These are phyloP conservation scores for Trypanosoma melophagium DNA, from an alignment of 208 protist species.

Conservation along the genomic window DNA sequence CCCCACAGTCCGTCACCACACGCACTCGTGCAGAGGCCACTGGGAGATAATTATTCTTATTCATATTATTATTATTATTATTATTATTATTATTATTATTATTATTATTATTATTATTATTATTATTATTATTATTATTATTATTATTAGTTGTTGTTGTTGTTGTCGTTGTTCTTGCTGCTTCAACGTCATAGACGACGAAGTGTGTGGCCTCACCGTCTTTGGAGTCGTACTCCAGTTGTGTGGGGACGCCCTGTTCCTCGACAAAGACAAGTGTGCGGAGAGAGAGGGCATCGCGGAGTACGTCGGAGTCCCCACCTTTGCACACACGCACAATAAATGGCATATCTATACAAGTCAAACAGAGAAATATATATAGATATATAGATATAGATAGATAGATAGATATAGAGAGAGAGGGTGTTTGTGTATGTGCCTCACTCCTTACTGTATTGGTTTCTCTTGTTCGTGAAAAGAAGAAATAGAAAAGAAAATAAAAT, in stretches of 20 bases:
- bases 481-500: too few species aligned
- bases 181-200: constrained; percentile 33
- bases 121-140: not conserved
- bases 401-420: too few species aligned
- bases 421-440: too few species aligned
- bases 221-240: constrained; percentile 32
- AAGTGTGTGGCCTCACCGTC: constrained; percentile 46
- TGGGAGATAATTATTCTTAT: not conserved
- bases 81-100: constrained; percentile 1
- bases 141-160: not conserved
- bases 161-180: not conserved
- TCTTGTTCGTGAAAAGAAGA: too few species aligned
- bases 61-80: not conserved
- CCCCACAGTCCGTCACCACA: constrained; percentile 17
- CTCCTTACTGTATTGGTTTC: too few species aligned
- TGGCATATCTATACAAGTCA: not conserved
- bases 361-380: not conserved
- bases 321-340: constrained; percentile 3
- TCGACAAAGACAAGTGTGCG: constrained; percentile 32
- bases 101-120: constrained; percentile 1
- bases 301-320: constrained; percentile 14
- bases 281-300: constrained; percentile 26
- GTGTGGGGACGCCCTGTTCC: constrained; percentile 18
- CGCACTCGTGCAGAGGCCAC: too few species aligned
- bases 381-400: too few species aligned